A percentile compares a stretch with the other conserved stretches of the same genome.
phyloP scores from a whole-genome alignment of 2,329 filamentous ascomycete species.

The Apiospora malaysiana region DNA sequence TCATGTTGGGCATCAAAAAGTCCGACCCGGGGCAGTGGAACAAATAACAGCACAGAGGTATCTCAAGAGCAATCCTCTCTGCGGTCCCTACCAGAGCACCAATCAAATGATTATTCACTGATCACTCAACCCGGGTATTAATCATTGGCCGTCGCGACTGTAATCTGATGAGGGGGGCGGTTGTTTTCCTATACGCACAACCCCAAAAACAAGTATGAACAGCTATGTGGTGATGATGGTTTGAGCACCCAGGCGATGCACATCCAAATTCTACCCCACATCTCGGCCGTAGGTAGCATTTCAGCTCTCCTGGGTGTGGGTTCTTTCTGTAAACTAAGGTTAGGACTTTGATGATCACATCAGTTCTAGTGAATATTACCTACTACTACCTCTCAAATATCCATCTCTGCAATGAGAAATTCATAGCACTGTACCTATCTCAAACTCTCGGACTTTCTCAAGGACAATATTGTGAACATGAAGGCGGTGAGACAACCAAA shows the following conservation, averaged over 20 bases:
- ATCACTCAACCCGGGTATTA: neutral
- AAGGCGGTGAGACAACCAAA: neutral
- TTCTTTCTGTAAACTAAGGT: neutral
- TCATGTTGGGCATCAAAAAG: constrained; percentile 7
- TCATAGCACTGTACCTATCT: neutral
- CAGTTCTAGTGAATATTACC: neutral
- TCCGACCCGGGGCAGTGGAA: constrained; percentile 2
- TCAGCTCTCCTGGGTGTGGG: neutral
- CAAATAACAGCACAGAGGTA: neutral
- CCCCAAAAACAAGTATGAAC: neutral
- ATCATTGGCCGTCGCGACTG: neutral
- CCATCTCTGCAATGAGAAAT: too few relatives aligned
- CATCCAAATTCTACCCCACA: constrained; percentile 7
- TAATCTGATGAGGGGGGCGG: neutral
- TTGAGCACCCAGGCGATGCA: neutral
- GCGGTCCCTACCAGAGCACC: neutral
- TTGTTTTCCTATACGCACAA: neutral
- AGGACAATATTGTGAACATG: neutral
- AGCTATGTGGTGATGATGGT: too few relatives aligned
- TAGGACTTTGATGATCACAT: neutral
- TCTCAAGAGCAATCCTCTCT: neutral
- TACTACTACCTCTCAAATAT: too few relatives aligned
- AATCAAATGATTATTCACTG: neutral
- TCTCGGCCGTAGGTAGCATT: neutral
- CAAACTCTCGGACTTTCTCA: neutral